Percentiles rank a stretch among this genome's conserved stretches.
Conservation (phyloP, 352 stramenopile genomes). For the Pythium scleroteichum region DNA sequence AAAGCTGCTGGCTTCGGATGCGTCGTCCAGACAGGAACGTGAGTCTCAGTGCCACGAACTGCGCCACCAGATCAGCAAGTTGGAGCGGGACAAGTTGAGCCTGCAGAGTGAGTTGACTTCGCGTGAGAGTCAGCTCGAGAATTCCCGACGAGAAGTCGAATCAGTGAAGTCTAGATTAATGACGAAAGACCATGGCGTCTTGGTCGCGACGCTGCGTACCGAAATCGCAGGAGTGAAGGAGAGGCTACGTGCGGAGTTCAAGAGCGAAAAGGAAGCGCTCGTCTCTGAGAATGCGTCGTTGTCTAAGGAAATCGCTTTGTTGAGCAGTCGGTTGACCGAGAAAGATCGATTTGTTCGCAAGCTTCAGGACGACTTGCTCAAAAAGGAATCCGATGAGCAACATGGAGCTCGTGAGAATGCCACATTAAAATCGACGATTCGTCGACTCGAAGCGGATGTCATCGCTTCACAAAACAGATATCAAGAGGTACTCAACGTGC, state of each 20-base stretch:
- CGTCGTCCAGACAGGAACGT: conserved; percentile 37
- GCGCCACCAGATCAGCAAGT: conserved; percentile 30
- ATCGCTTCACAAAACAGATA: conserved; percentile 45
- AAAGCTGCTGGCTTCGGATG: conserved; percentile 52
- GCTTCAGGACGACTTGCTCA: conserved; percentile 44
- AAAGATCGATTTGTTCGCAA: conserved; percentile 46
- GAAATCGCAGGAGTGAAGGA: conserved; percentile 67
- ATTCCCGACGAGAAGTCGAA: conserved; percentile 39
- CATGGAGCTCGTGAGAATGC: conserved; percentile 39
- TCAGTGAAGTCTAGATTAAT: conserved; percentile 40
- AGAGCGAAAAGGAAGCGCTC: conserved; percentile 57
- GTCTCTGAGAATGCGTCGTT: conserved; percentile 40
- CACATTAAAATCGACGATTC: conserved; percentile 45
- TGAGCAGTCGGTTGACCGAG: conserved; percentile 41
- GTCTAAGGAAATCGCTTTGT: conserved; percentile 38
- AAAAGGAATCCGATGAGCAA: conserved; percentile 42
- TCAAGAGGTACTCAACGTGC: conserved; percentile 55
- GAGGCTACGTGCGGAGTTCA: conserved; percentile 56
- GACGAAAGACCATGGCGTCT: conserved; percentile 49
- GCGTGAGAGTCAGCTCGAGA: conserved; percentile 38
- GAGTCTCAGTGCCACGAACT: conserved; percentile 53
- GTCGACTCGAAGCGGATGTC: conserved; percentile 40
- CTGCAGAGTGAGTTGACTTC: conserved; percentile 1
- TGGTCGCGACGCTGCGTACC: conserved; percentile 61
- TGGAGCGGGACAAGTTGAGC: conserved; percentile 12